phyloP scores from a whole-genome alignment of 306 rosid species.

The Nissolia schottii region DNA sequence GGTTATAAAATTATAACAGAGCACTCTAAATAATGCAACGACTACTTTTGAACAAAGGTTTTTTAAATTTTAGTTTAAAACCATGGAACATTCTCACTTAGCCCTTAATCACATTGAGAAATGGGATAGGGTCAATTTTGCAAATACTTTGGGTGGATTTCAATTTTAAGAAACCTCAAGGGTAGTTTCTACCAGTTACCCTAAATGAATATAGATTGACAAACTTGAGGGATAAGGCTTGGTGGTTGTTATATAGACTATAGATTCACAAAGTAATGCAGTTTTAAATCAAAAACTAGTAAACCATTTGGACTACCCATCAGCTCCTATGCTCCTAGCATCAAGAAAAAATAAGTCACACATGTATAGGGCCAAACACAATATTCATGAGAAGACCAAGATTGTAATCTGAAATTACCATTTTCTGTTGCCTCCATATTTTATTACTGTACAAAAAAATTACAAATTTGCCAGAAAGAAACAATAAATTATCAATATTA shows the following conservation, averaged over 20 bases:
- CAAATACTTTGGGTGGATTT: too few species aligned
- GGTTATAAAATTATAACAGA: too few species aligned
- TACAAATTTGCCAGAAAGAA: background rate
- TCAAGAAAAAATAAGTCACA: background rate
- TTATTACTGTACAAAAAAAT: background rate
- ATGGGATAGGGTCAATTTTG: too few species aligned
- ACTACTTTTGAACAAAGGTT: too few species aligned
- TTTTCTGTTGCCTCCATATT: background rate
- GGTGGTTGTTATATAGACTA: background rate
- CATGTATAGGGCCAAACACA: background rate
- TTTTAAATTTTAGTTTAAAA: too few species aligned
- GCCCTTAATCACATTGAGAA: too few species aligned
- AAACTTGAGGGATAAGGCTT: background rate
- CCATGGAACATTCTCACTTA: too few species aligned
- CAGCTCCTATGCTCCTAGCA: background rate
- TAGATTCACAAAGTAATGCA: background rate
- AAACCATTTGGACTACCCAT: background rate
- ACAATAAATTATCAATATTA: background rate
- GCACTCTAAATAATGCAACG: too few species aligned
- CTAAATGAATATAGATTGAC: background rate
- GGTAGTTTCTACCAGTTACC: too few species aligned
- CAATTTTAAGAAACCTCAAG: too few species aligned
- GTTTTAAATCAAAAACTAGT: background rate
- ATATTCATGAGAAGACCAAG: background rate
- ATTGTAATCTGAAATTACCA: background rate